These are phyloP conservation scores for Amanita fuliginea DNA, from an alignment of 768 basidiomycete genomes.

Conservation along the genomic window DNA sequence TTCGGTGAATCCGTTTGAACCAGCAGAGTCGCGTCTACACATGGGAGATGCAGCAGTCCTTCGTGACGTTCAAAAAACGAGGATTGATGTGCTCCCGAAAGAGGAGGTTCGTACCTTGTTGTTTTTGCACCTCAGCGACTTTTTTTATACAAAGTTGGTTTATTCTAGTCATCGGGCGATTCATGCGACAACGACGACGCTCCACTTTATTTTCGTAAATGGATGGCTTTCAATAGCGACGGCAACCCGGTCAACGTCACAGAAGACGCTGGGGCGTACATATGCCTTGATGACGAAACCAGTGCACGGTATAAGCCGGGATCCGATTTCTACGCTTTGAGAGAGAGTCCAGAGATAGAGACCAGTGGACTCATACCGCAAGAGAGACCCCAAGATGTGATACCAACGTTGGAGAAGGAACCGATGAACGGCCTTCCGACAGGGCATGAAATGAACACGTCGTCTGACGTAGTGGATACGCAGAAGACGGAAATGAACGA, in stretches of 20 bases:
- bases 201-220: neutral
- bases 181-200: neutral
- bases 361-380: neutral
- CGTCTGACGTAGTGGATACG: neutral
- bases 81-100: neutral
- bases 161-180: neutral
- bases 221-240: neutral
- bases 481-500: neutral
- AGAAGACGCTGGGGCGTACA: neutral
- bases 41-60: too few species aligned
- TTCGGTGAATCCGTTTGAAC: neutral
- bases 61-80: too few species aligned
- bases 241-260: neutral
- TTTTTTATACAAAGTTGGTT: neutral
- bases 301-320: neutral
- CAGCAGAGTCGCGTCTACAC: neutral
- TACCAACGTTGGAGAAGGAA: neutral
- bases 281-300: neutral
- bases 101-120: neutral
- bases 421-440: neutral
- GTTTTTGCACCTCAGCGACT: neutral
- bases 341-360: neutral
- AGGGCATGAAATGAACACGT: neutral
- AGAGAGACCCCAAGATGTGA: neutral
- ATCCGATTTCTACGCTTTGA: neutral